These are phyloP conservation scores for Paspalum vaginatum DNA, from an alignment of 176 grass and related monocot species.

Conservation along the genomic window DNA sequence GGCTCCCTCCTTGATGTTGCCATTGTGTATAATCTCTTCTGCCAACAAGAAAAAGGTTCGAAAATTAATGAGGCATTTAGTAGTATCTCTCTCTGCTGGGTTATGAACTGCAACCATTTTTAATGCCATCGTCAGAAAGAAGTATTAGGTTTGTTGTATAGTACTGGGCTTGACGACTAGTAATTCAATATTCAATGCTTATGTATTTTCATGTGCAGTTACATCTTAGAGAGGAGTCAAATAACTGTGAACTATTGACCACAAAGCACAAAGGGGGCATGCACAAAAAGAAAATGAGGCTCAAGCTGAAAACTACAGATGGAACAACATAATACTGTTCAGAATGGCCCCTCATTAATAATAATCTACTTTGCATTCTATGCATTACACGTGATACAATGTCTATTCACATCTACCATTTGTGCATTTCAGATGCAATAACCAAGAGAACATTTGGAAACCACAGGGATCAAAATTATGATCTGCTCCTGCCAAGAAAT, in stretches of 20 bases:
- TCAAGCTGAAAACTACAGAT: neutral
- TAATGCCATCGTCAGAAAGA: neutral
- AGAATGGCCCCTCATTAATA: neutral
- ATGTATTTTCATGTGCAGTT: neutral
- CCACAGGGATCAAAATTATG: neutral
- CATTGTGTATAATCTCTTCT: conserved; percentile 15
- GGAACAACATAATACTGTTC: neutral
- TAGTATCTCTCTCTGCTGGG: neutral
- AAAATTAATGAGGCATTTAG: neutral
- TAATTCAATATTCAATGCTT: neutral
- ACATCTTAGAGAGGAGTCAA: neutral
- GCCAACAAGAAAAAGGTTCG: neutral
- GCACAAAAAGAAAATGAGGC: neutral
- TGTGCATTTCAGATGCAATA: neutral
- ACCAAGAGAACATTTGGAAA: neutral
- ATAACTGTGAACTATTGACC: neutral
- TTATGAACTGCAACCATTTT: neutral
- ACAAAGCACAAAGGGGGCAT: neutral
- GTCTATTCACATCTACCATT: neutral
- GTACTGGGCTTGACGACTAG: neutral
- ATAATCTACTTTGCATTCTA: conserved; percentile 6
- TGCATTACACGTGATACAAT: neutral
- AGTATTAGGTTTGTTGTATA: neutral
- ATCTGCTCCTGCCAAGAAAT: neutral
- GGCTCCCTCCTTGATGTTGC: conserved; percentile 47